phyloP scores from a whole-genome alignment of 2,329 filamentous ascomycete genomes.

The Aschersonia sp. region DNA sequence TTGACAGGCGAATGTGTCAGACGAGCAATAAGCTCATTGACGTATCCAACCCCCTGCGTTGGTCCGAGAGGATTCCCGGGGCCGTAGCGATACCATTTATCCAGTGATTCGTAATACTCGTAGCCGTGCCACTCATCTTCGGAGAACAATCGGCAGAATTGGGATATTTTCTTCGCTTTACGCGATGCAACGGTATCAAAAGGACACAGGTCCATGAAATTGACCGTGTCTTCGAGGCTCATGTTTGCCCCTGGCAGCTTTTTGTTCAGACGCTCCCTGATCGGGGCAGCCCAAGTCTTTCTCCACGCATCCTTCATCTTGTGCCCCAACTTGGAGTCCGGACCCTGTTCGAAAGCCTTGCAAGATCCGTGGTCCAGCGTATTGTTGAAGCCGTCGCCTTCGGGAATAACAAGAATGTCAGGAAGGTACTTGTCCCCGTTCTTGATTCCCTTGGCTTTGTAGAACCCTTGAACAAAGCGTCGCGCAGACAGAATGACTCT shows the following conservation, averaged over 20 bases:
- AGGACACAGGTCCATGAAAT: constrained; percentile 79
- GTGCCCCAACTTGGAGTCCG: constrained; percentile 29
- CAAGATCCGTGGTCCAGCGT: constrained; percentile 66
- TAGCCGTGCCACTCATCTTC: constrained; percentile 61
- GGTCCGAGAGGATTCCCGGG: constrained; percentile 65
- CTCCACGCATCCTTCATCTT: constrained; percentile 43
- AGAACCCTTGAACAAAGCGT: constrained; percentile 64
- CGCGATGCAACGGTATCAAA: constrained; percentile 62
- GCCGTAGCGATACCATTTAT: constrained; percentile 75
- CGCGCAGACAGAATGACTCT: constrained; percentile 62
- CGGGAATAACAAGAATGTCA: constrained; percentile 52
- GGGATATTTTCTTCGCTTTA: constrained; percentile 32
- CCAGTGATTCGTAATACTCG: constrained; percentile 65
- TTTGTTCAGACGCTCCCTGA: constrained; percentile 53
- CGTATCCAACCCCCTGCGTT: constrained; percentile 75
- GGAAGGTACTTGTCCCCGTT: constrained; percentile 29
- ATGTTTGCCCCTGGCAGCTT: constrained; percentile 56
- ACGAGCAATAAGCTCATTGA: constrained; percentile 75
- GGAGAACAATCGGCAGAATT: constrained; percentile 66
- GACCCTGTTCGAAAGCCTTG: constrained; percentile 49
- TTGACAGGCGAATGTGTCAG: constrained; percentile 53
- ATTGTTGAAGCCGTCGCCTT: constrained; percentile 57
- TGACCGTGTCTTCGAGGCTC: constrained; percentile 44
- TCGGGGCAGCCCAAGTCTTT: constrained; percentile 47
- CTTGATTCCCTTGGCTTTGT: constrained; percentile 24